phyloP scores from a whole-genome alignment of 2,329 filamentous ascomycete species.

The Penicillium sclerotigenum region DNA sequence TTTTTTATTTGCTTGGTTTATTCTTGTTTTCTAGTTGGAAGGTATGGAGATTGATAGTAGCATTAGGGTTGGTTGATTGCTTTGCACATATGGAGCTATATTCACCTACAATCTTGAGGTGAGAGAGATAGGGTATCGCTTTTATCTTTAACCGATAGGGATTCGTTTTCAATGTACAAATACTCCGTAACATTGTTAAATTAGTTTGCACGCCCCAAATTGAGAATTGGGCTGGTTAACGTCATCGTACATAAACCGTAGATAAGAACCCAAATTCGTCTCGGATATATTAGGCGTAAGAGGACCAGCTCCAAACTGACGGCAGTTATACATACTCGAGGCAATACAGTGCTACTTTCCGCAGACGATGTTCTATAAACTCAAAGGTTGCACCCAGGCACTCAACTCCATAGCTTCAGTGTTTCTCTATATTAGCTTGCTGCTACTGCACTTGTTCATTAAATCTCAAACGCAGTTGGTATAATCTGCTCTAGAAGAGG shows the following conservation, averaged over 20 bases:
- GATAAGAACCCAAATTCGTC: not conserved
- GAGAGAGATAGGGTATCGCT: not conserved
- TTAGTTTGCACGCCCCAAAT: not conserved
- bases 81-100: not conserved
- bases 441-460: not conserved
- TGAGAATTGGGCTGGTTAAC: not conserved
- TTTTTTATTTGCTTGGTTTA: not conserved
- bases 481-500: not conserved
- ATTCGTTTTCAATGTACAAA: not conserved
- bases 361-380: not conserved
- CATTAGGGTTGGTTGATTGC: not conserved
- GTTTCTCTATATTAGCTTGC: not conserved
- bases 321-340: not conserved
- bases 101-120: not conserved
- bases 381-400: not conserved
- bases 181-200: not conserved
- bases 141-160: not conserved
- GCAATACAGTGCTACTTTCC: not conserved
- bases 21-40: not conserved
- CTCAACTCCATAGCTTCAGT: not conserved
- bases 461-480: not conserved
- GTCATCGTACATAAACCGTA: not conserved
- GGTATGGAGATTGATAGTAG: not conserved
- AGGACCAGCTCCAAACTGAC: not conserved
- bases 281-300: not conserved